Base-by-base conservation (phyloP, 768 basidiomycete genomes). In the Artomyces pyxidatus region DNA sequence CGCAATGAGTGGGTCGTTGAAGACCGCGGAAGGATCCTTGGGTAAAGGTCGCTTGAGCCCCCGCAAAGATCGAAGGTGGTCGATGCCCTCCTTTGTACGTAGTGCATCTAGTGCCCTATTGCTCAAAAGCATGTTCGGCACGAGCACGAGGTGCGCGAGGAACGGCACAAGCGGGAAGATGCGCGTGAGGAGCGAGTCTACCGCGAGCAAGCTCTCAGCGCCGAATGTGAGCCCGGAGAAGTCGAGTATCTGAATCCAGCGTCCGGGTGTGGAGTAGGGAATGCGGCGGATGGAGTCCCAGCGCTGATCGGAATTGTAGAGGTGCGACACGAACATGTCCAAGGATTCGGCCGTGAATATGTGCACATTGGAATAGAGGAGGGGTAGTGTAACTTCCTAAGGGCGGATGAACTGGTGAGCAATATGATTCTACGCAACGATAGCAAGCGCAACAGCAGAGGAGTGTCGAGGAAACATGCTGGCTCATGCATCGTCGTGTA, bases 251-350 rank as follows among this genome's bases (percentile, higher is more conserved):
- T 82, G 84, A 1, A 95, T 80, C 85, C 89, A 94, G 61, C 92
- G 75, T 25, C 92, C 92, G 1, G 92, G 92, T 0, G 85, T 76
- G 4, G 90, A 93, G 59, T 85, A 87, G 0, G 88, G 88, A 55
- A 88, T 90, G 43, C 92, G 77, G 45, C 88, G 79, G 49, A 95
- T 81, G 38, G 88, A 87, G 58, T 92, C 89, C 92, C 92, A 95
- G 59, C 75, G 77, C 56, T 78, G 73, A 53, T 95, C 91, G 6
- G 83, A 81, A 26, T 61, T 57, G 50, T 72, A 67, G 1, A 94
- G 72, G 21, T 68, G 70, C n/a, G 66, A 51, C n/a, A 75, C 69
- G 56, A 92, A 83, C 51, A 69, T 72, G 48, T 76, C 72, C 37
- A 91, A 68, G 5, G 70, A 61, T 11, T 61, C 47, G 10, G 77